Base-by-base conservation (phyloP, 139 green algal species). In the Monoraphidium neglectum region DNA sequence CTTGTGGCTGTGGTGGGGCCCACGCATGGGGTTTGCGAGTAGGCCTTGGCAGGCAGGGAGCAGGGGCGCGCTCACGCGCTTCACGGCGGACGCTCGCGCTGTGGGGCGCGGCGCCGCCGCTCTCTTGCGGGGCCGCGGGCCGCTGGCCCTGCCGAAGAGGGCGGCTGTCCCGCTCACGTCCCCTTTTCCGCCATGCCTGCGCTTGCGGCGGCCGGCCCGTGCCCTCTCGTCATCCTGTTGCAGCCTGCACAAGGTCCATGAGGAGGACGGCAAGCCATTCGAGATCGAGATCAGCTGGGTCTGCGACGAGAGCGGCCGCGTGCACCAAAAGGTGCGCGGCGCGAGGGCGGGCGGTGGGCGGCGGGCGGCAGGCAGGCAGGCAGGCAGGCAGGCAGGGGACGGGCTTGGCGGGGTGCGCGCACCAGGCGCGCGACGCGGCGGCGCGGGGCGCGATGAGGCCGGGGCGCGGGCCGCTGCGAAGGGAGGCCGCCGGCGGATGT, bases 201-300 rank as follows among this genome's bases (percentile, higher is more conserved):
- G 32, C 37, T 23, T 24, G 43, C n/a, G 30, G 30, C 49, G 2
- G 32, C 68, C 30, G 18, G 3, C 4, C 26, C 69, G 2, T 21
- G 32, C 72, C 72, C 59, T 0, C 23, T 30, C 72, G 23, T 15
- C 10, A 15, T 2, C n/a, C 53, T 15, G n/a, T 23, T 65, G 71
- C 80, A 92, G 88, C 80, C 83, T 98, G 46, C 89, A 97, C 85
- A 91, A 88, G 63, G 90, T 97, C 36, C 96, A 97, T 77, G 96
- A 99, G 70, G 97, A 99, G 74, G 92, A 97, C 67, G 90, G 92
- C 78, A 99, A 99, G 90, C 89, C 90, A 1, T 99, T 98, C 87
- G 97, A 99, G 88, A 71, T 99, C 67, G 96, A 99, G 85, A 84
- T 99, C 76, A 90, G 87, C 57, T 99, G 97, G 97, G 85, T 99